Evolutionary conservation across 208 protist species (phyloP).

Genomic region (Polymyxa betae): DNA sequence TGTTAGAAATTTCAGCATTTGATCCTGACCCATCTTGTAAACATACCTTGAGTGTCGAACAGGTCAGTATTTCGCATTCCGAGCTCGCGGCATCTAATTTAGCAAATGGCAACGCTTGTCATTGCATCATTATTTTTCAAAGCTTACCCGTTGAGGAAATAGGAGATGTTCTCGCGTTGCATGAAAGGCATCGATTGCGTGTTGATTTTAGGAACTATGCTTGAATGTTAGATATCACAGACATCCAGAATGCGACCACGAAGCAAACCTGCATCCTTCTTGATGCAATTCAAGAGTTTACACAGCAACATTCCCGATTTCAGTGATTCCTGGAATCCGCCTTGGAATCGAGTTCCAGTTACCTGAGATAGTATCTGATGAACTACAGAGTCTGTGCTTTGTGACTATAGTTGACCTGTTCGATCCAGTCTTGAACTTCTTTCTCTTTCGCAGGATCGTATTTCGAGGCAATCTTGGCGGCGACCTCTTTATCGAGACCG

Average conservation of each 20-base stretch:
- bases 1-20: background rate
- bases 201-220: slow-evolving; percentile 33
- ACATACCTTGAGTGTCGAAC: slow-evolving; percentile 47
- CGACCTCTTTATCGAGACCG: slow-evolving; percentile 39
- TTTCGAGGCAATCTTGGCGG: slow-evolving; percentile 51
- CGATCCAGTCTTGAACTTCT: slow-evolving; percentile 44
- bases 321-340: slow-evolving; percentile 4
- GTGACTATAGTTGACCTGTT: background rate
- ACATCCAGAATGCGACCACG: too few relatives aligned
- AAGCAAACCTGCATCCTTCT: too few relatives aligned
- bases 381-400: background rate
- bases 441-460: slow-evolving; percentile 46
- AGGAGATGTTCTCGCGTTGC: slow-evolving; percentile 50
- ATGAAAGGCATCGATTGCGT: slow-evolving; percentile 36
- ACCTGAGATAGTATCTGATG: background rate
- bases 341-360: background rate
- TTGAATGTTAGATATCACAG: too few relatives aligned
- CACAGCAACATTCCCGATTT: background rate
- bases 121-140: background rate
- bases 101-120: background rate
- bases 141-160: slow-evolving; percentile 19
- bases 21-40: too few relatives aligned
- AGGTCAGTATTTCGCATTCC: background rate
- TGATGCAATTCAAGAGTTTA: slow-evolving; percentile 8
- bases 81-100: slow-evolving; percentile 12